These are phyloP conservation scores for Torulaspora pretoriensis DNA, from an alignment of 1,139 yeast species.

Conservation along the genomic window DNA sequence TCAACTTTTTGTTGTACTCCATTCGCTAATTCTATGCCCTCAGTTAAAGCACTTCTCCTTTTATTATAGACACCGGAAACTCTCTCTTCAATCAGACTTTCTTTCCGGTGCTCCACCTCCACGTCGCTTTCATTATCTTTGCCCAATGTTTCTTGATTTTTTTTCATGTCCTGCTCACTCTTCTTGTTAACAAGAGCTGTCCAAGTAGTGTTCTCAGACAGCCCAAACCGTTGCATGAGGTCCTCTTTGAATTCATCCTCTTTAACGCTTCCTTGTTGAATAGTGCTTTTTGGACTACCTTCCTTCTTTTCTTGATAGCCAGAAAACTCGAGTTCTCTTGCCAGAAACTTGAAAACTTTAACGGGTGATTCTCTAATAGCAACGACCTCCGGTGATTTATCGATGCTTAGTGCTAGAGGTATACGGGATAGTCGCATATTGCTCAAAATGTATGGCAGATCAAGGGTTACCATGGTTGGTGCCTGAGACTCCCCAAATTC, in stretches of 20 bases:
- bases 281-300: constrained; percentile 9
- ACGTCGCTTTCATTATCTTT: constrained; percentile 18
- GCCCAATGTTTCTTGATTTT: constrained; percentile 4
- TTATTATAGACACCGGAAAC: constrained; percentile 8
- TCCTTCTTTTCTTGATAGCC: constrained; percentile 21
- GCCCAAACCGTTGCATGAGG: constrained; percentile 32
- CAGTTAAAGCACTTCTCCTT: constrained; percentile 13
- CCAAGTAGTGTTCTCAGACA: constrained; percentile 36
- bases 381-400: constrained; percentile 11
- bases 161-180: constrained; percentile 10
- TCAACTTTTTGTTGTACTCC: constrained; percentile 19
- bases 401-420: constrained; percentile 9
- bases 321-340: constrained; percentile 34
- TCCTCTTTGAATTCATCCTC: constrained; percentile 27
- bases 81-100: constrained; percentile 12
- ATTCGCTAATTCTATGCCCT: constrained; percentile 9
- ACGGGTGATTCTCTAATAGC: constrained; percentile 32
- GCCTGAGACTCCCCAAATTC: constrained; percentile 17
- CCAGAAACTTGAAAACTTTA: constrained; percentile 34
- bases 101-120: constrained; percentile 21
- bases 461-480: constrained; percentile 30
- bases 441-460: constrained; percentile 32
- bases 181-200: constrained; percentile 30
- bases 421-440: constrained; percentile 27
- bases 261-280: constrained; percentile 10